Conservation (phyloP, 371 early-diverging fungal species). For the Dentiscutata heterogama region DNA sequence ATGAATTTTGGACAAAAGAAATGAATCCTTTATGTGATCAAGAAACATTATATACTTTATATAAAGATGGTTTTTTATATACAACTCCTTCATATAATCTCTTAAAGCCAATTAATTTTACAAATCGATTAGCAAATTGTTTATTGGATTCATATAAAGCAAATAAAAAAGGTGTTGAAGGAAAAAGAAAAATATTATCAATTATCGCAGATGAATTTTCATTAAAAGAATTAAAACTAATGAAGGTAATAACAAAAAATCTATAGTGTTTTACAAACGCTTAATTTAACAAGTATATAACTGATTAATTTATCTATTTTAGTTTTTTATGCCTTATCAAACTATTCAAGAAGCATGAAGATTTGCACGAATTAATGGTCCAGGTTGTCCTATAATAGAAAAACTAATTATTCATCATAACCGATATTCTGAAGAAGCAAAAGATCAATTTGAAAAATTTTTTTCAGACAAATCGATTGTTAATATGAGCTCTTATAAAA, state of each 20-base stretch:
- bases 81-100: background rate
- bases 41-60: slow-evolving; percentile 12
- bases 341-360: background rate
- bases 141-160: background rate
- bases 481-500: slow-evolving; percentile 16
- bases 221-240: background rate
- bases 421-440: background rate
- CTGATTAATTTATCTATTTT: slow-evolving; percentile 1
- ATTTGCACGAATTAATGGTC: background rate
- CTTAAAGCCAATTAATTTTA: background rate
- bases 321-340: background rate
- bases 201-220: slow-evolving; percentile 16
- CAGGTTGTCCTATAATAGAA: background rate
- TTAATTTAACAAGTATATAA: background rate
- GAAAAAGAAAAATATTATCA: slow-evolving; percentile 6
- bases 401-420: background rate
- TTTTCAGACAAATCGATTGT: slow-evolving; percentile 30
- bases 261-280: background rate
- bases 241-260: background rate
- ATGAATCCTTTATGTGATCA: background rate
- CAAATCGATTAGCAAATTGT: background rate
- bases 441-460: slow-evolving; percentile 14
- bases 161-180: slow-evolving; percentile 7
- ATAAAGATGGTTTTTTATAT: background rate
- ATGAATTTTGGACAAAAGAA: slow-evolving; percentile 26